Base-by-base conservation (phyloP, 164 flowering plant genomes). In the Pachysandra terminalis region DNA sequence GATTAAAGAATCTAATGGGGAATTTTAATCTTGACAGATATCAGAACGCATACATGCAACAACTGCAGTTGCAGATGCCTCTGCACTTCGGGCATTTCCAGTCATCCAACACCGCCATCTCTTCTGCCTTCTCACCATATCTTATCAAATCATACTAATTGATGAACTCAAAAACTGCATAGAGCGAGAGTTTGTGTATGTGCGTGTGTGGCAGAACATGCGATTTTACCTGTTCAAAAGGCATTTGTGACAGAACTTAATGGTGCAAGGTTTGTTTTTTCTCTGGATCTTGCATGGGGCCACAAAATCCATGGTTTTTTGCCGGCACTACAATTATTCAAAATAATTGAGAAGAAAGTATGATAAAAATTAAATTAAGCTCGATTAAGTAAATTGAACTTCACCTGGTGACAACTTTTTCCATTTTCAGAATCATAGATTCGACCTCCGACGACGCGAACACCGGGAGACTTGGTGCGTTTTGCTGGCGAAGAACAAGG, bases 81-180 rank as follows among this genome's bases (percentile, higher is more conserved):
- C 94, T 83, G 68, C 99, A 95, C 74, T 80, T 95, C 53, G 97
- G 97, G 69, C 99, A 92, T 1, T 28, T 67, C 99, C 99, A 92
- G 3, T 81, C 81, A 24, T 58, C 81, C 65, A 76, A 62, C 22
- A 17, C 37, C 0, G 69, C 78, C 57, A 81, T 80, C 68, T 86
- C 90, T 68, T 82, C 92, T 1, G 89, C 94, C 35, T 85, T 85
- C 82, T 92, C 96, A 16, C 97, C 97, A 65, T 95, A 95, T 65
- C 97, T 93, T 56, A 61, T 51, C 25, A 74, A 59, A 19, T 35
- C 51, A 65, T 63, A 64, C 26, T 15, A 65, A 49, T n/a, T 14
- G 9, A 35, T n/a, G 9, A 35, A 51, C 56, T 9, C 17, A 40
- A 1, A 40, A 27, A 45, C 2, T 0, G 26, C 49, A 49, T 7